Conservation (phyloP, 768 basidiomycete genomes). For the Boletus subparvulus region DNA sequence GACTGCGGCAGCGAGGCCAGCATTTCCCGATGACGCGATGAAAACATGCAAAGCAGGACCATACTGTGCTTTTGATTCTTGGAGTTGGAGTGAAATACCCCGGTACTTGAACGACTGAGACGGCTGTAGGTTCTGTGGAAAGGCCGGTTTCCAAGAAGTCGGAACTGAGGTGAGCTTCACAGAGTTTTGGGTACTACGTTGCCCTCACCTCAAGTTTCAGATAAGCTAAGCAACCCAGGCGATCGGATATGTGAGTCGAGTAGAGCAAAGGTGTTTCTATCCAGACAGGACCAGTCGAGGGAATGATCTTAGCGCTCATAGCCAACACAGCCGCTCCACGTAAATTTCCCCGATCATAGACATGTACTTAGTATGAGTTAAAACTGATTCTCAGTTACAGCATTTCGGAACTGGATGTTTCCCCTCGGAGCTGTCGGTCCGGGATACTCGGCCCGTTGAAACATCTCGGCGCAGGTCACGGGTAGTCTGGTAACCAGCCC, state of each 20-base stretch:
- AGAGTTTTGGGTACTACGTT: not conserved
- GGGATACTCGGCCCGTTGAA: not conserved
- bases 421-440: not conserved
- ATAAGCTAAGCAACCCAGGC: constrained; percentile 52
- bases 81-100: constrained; percentile 63
- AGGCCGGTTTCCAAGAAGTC: not conserved
- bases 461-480: no score
- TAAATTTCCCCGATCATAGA: not conserved
- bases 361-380: not conserved
- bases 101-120: constrained; percentile 77
- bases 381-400: not conserved
- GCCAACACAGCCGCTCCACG: not conserved
- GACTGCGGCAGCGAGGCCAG: constrained; percentile 69
- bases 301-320: constrained; percentile 2
- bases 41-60: constrained; percentile 61
- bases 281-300: constrained; percentile 41
- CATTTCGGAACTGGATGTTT: not conserved
- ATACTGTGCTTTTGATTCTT: constrained; percentile 46
- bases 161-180: not conserved
- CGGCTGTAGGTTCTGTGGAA: constrained; percentile 65
- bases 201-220: constrained; percentile 68
- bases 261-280: constrained; percentile 63
- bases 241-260: constrained; percentile 56
- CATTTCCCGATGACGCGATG: constrained; percentile 79
- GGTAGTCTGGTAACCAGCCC: no score